Evolutionary conservation across 73 alveolate genomes (phyloP), one percentile per base, ranked within the genome.

Genomic region (Blepharisma japonicum): DNA sequence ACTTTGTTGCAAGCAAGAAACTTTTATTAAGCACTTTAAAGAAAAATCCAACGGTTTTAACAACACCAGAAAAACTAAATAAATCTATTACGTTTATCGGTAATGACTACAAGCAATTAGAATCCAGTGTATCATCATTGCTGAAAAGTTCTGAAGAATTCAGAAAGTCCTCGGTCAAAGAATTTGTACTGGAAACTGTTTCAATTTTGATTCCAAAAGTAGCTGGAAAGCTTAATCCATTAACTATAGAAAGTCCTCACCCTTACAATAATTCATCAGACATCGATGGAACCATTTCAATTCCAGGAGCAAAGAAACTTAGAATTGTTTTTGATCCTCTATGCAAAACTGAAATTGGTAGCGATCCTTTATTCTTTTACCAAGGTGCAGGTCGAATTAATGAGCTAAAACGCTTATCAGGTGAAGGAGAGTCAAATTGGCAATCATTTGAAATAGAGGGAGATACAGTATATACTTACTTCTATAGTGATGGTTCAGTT

Each of bases 401-500:
- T 11, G 80, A 70, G 27, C 70, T 70, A 9, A 70, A 70, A 70
- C 4, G 66, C 4, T 70, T 45, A 0, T 70, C 80, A 70, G 80
- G 80, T 20, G 32, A 47, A 70, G 56, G 68, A 7, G 56, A 45
- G 42, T 1, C 55, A 9, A 38, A 23, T 54, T 61, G 74, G 74
- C 49, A 18, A 61, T 8, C 49, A 18, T 70, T 70, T 45, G 80
- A 70, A 45, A 80, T 70, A 14, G 55, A 18, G 5, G 80, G 80
- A 39, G 80, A 70, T 45, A 70, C 80, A 39, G 66, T 70, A 14
- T 70, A 70, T 45, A 45, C 66, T n/a, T 70, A 2, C 61, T 70
- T 70, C 80, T 80, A 70, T 45, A 45, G 68, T 70, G 80, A 70
- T 5, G 80, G 80, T 4, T 70, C 80, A 45, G 56, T 39, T 18